These are phyloP conservation scores for Xanthoceras sorbifolium DNA, from an alignment of 345 rosid species.

Conservation along the genomic window DNA sequence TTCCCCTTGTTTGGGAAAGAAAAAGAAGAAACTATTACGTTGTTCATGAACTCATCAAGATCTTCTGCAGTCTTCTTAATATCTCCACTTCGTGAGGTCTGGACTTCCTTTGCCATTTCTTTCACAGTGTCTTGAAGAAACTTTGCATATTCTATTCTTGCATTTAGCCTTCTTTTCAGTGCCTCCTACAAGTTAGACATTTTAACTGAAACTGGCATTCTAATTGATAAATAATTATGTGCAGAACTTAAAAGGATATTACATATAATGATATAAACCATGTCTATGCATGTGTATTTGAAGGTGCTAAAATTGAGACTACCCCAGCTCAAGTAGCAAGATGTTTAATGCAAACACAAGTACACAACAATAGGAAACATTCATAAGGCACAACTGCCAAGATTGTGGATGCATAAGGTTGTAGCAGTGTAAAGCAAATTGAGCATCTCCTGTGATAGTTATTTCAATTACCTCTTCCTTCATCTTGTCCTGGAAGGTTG, in stretches of 20 bases:
- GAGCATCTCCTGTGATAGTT: background rate
- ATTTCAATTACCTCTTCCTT: slow-evolving; percentile 75
- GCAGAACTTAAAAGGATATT: background rate
- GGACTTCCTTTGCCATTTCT: slow-evolving; percentile 99
- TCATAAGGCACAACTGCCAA: background rate
- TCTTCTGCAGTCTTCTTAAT: slow-evolving; percentile 89
- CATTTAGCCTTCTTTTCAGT: slow-evolving; percentile 81
- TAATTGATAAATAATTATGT: background rate
- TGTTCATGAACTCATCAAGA: slow-evolving; percentile 89
- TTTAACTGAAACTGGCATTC: slow-evolving; percentile 15
- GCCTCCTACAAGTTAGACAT: slow-evolving; percentile 63
- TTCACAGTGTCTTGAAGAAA: slow-evolving; percentile 96
- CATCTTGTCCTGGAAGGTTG: slow-evolving; percentile 99
- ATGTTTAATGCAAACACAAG: slow-evolving; percentile 4
- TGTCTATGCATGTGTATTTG: background rate
- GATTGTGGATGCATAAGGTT: background rate
- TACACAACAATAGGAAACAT: background rate
- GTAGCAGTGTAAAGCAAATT: background rate
- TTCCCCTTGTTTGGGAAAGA: background rate
- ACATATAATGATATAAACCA: background rate
- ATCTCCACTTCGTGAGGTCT: slow-evolving; percentile 82
- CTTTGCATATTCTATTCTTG: slow-evolving; percentile 95
- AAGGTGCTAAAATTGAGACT: background rate
- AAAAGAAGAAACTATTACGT: slow-evolving; percentile 37
- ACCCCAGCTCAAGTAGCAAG: slow-evolving; percentile 1